Evolutionary conservation across 495 filamentous ascomycete genomes (phyloP).

Genomic region (Jackrogersella minutella): DNA sequence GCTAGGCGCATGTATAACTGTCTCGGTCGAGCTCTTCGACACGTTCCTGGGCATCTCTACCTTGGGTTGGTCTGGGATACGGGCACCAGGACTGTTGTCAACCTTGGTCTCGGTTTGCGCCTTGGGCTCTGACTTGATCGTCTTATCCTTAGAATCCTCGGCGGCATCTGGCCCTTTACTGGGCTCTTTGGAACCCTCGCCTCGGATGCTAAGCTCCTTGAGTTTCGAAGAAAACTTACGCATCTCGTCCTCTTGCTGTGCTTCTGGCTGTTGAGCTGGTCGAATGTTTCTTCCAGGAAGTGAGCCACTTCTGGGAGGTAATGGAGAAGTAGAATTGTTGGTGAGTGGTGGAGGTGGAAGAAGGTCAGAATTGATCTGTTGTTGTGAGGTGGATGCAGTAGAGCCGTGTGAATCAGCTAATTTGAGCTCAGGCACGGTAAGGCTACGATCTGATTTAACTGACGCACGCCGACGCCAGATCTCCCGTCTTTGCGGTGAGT

Average conservation of each 20-base stretch:
- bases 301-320: constrained; percentile 41
- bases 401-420: constrained; percentile 55
- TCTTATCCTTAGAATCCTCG: not conserved
- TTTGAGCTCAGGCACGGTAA: constrained; percentile 55
- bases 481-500: constrained; percentile 48
- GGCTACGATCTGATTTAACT: constrained; percentile 49
- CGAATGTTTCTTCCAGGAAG: constrained; percentile 42
- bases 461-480: constrained; percentile 58
- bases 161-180: not conserved
- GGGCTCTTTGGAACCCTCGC: constrained; percentile 12
- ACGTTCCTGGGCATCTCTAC: constrained; percentile 3
- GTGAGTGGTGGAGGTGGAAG: constrained; percentile 28
- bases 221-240: constrained; percentile 33
- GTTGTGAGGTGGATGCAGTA: constrained; percentile 47
- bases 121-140: not conserved
- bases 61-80: not conserved
- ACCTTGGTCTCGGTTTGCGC: not conserved
- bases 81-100: not conserved
- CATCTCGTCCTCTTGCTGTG: constrained; percentile 33
- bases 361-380: constrained; percentile 21
- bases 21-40: constrained; percentile 17
- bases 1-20: constrained; percentile 13
- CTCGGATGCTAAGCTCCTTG: constrained; percentile 21
- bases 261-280: constrained; percentile 27
- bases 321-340: constrained; percentile 19